A percentile compares a stretch with the other conserved stretches of the same genome.
These are phyloP conservation scores for Trichoderma sp. DNA, from an alignment of 2,329 filamentous ascomycete genomes.

Conservation along the genomic window DNA sequence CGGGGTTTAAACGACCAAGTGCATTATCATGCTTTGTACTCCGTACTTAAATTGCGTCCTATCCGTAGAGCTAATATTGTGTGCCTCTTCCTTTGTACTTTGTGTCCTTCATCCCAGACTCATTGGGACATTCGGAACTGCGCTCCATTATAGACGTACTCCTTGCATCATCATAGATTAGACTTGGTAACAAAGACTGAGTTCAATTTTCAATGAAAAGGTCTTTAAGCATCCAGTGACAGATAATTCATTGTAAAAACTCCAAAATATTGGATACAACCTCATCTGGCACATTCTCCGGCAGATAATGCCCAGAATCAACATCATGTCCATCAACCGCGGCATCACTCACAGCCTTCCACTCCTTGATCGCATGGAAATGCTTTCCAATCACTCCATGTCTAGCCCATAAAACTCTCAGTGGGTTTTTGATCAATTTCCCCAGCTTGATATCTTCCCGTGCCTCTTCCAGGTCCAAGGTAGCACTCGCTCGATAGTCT, in stretches of 20 bases:
- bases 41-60: no score
- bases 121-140: not conserved
- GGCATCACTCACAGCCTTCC: constrained; percentile 48
- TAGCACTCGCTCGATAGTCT: constrained; percentile 57
- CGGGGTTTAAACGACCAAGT: no score
- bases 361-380: constrained; percentile 53
- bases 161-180: not conserved
- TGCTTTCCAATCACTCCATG: constrained; percentile 49
- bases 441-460: constrained; percentile 47
- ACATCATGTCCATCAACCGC: constrained; percentile 45
- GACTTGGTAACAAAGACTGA: not conserved
- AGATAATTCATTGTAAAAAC: not conserved
- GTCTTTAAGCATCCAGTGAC: no score
- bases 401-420: constrained; percentile 54
- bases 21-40: no score
- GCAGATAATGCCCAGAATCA: constrained; percentile 51
- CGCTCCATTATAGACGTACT: not conserved
- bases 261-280: not conserved
- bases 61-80: no score
- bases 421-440: constrained; percentile 46
- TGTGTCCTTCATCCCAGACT: no score
- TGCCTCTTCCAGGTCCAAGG: constrained; percentile 53
- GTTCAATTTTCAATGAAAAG: not conserved
- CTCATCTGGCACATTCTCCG: constrained; percentile 53
- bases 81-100: no score